Percentiles rank a stretch among this genome's conserved stretches.
Evolutionary conservation across 805 yeast genomes (phyloP).

Genomic region (Zygosaccharomyces siamensis): DNA sequence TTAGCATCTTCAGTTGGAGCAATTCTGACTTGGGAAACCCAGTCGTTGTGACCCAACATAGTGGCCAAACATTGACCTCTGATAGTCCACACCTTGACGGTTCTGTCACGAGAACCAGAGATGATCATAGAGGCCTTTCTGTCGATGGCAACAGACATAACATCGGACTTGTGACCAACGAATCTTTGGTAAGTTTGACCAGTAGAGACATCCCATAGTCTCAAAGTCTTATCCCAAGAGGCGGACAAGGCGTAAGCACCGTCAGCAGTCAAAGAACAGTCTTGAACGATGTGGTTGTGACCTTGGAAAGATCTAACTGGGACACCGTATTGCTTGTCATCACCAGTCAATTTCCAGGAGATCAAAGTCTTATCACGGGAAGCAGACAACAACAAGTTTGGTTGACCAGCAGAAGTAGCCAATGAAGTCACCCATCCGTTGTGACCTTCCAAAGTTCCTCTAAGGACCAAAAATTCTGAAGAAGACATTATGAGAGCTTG

Average conservation of each 20-base stretch:
- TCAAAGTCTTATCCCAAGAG: slow-evolving; percentile 99
- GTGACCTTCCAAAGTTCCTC: slow-evolving; percentile 99
- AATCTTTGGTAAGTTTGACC: slow-evolving; percentile 94
- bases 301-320: slow-evolving; percentile 97
- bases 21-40: slow-evolving; percentile 98
- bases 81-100: slow-evolving; percentile 99
- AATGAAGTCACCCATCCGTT: slow-evolving; percentile 97
- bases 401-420: slow-evolving; percentile 97
- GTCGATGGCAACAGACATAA: slow-evolving; percentile 93
- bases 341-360: slow-evolving; percentile 96
- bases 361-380: slow-evolving; percentile 98
- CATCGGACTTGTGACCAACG: slow-evolving; percentile 97
- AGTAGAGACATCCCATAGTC: slow-evolving; percentile 94
- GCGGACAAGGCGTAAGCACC: slow-evolving; percentile 97
- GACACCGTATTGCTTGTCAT: slow-evolving; percentile 95
- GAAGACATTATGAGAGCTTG: slow-evolving; percentile 47
- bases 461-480: slow-evolving; percentile 96
- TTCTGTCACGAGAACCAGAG: slow-evolving; percentile 98
- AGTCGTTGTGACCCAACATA: slow-evolving; percentile 93
- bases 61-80: slow-evolving; percentile 95
- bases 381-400: slow-evolving; percentile 96
- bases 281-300: slow-evolving; percentile 99
- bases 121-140: slow-evolving; percentile 96
- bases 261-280: slow-evolving; percentile 95
- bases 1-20: slow-evolving; percentile 57